Base-by-base conservation (phyloP, 306 rosid species). In the Medicago lupulina region DNA sequence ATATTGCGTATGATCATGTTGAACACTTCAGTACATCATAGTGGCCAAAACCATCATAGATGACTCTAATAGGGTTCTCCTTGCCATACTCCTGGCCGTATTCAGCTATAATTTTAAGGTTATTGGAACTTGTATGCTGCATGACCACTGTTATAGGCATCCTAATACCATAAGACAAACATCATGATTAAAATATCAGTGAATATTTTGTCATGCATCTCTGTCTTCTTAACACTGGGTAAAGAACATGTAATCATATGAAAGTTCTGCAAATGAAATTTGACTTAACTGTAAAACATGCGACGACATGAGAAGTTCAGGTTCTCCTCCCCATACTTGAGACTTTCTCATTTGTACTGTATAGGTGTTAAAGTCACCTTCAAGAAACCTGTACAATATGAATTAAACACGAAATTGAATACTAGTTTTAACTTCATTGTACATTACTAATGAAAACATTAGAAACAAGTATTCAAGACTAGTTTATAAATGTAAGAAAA, bases 241-340 rank as follows among this genome's bases (percentile, higher is more conserved):
- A 28, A 0, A 28, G 3, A 28, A 28, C 31, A 28, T 28, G 31
- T 28, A 28, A 28, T 28, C 25, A 59, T 36, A 50, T 38, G 38
- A 41, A 73, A 65, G 55, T 55, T 44, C 38, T 25, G 66, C 21
- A 66, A 51, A 38, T 34, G 66, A 71, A 77, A 61, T 76, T 36
- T 23, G 23, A 69, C 78, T 73, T 79, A 89, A 93, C 98, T 44
- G 73, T 70, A 91, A 80, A 74, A 89, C 94, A 79, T 93, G 97
- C 4, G 96, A 85, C 68, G 89, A 83, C 97, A 89, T 91, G 25
- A 91, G 91, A 85, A 93, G 83, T 84, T 93, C 97, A 34, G 97
- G 98, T 79, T 91, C 97, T 55, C 98, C 97, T 51, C 97, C 97
- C 97, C 96, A 89, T 15, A 44, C 79, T 64, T 93, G 90, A 25